phyloP scores from a whole-genome alignment of 2,329 filamentous ascomycete genomes.

The Clarireedia paspali region DNA sequence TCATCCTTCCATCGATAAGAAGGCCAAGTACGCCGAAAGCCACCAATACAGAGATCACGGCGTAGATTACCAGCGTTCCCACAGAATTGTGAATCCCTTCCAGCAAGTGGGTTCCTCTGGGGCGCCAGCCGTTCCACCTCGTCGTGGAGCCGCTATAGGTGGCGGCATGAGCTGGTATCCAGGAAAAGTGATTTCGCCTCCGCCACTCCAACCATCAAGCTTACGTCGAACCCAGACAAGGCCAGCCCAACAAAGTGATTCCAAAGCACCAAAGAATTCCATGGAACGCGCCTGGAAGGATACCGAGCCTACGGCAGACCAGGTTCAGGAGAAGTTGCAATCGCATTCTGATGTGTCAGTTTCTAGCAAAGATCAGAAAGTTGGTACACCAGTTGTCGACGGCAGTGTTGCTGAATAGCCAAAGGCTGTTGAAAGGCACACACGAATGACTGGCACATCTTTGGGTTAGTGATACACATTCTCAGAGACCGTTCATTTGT shows the following conservation, averaged over 20 bases:
- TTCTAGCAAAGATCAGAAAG: background rate
- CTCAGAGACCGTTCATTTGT: background rate
- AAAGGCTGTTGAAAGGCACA: background rate
- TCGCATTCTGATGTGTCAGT: no score
- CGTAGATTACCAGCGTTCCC: background rate
- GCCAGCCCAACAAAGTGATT: background rate
- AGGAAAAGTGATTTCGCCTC: background rate
- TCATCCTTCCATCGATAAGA: no score
- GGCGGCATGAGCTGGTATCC: conserved; percentile 20
- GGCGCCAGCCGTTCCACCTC: background rate
- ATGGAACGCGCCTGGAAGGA: no score
- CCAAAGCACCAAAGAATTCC: background rate
- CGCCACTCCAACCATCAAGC: background rate
- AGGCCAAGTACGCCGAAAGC: no score
- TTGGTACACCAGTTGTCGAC: conserved; percentile 5
- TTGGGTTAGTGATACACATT: conserved; percentile 2
- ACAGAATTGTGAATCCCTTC: background rate
- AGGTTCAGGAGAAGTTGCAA: background rate
- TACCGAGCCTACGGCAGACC: background rate
- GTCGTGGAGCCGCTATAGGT: conserved; percentile 12
- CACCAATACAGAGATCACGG: background rate
- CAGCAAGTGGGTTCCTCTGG: background rate
- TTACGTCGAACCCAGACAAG: background rate
- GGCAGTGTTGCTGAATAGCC: conserved; percentile 2
- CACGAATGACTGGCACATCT: background rate